Evolutionary conservation across 805 yeast species (phyloP).

Genomic region (Saturnispora halmiae): DNA sequence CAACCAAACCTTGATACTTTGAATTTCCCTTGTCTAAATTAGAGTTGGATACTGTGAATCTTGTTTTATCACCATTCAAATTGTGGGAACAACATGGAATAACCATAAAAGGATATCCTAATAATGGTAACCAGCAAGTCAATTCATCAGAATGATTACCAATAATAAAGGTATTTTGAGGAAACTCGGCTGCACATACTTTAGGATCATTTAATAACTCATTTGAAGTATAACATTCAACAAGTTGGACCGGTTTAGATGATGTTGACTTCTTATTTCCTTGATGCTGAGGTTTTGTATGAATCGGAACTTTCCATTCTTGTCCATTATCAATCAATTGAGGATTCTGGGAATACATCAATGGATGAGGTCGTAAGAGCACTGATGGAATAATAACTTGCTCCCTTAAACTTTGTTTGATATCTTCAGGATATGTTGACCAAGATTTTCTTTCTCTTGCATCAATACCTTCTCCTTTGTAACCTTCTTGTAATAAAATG

Average conservation of each 20-base stretch:
- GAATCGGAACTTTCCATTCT: slow-evolving; percentile 44
- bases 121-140: slow-evolving; percentile 89
- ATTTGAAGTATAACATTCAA: slow-evolving; percentile 47
- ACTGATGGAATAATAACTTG: slow-evolving; percentile 78
- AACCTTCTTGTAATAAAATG: slow-evolving; percentile 71
- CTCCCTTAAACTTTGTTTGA: slow-evolving; percentile 51
- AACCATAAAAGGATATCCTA: slow-evolving; percentile 81
- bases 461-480: slow-evolving; percentile 75
- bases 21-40: slow-evolving; percentile 33
- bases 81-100: slow-evolving; percentile 95
- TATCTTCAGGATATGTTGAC: slow-evolving; percentile 61
- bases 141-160: slow-evolving; percentile 95
- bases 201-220: slow-evolving; percentile 42
- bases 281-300: slow-evolving; percentile 20
- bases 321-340: slow-evolving; percentile 52
- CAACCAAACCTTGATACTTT: slow-evolving; percentile 78
- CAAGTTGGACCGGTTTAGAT: slow-evolving; percentile 32
- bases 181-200: slow-evolving; percentile 58
- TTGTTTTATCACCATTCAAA: slow-evolving; percentile 61
- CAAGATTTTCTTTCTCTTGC: slow-evolving; percentile 87
- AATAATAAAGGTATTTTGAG: slow-evolving; percentile 66
- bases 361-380: slow-evolving; percentile 62
- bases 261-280: slow-evolving; percentile 13
- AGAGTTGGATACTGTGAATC: slow-evolving; percentile 43
- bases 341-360: slow-evolving; percentile 44